Evolutionary conservation across 2,329 filamentous ascomycete species (phyloP), one percentile per base, ranked within the genome.

Genomic region (Fusarium mexicanum): DNA sequence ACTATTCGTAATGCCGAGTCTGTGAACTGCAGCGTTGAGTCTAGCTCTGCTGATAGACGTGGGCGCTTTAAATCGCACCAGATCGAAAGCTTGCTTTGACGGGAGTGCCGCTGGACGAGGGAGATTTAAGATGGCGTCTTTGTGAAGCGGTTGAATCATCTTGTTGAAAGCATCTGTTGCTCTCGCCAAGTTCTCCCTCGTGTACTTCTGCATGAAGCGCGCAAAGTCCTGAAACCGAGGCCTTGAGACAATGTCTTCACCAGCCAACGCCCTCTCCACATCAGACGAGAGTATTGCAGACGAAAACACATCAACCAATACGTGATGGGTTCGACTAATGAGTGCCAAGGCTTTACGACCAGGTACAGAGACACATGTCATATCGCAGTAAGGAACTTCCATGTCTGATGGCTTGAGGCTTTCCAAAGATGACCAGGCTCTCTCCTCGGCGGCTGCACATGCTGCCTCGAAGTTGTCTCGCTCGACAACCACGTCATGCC

Each of bases 101-200:
- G 43, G 43, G 2, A 3, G 43, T 44, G 43, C 8, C n/a, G 1
- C 1, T 44, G 43, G 16, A 18, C n/a, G 10, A 24, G 43, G 43
- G n/a, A 44, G 43, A 3, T 24, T 24, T 0, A 44, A 5, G 0
- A 24, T 1, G n/a, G 43, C 43, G 1, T 44, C n/a, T 18, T 44
- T 24, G 16, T 44, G 43, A 24, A 44, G 43, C 10, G 43, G 11
- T 24, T 44, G 10, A 24, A 44, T 44, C 43, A 44, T 44, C 16
- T 24, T 44, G 43, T 3, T 44, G 43, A 24, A 44, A 24, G 43
- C 1, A 12, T 44, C n/a, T 24, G 7, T 44, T 18, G 43, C 43
- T 17, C n/a, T 44, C 43, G 16, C 43, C 43, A 44, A 2, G 0
- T 44, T 44, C 43, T 44, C 43, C 11, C 1, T 12, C 0, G 43